Evolutionary conservation across 805 yeast genomes (phyloP).

Genomic region (Debaryomyces prosopidis): DNA sequence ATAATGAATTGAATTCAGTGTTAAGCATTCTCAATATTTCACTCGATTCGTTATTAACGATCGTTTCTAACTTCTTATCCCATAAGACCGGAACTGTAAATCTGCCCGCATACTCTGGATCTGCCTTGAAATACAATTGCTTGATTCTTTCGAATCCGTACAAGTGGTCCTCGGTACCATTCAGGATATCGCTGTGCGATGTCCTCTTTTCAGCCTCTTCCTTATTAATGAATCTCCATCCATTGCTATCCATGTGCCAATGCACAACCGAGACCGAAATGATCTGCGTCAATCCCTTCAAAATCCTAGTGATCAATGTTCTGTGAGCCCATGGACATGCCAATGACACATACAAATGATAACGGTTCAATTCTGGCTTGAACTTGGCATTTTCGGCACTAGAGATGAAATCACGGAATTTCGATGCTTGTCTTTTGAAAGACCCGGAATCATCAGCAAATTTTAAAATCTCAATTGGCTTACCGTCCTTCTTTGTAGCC

Average conservation of each 20-base stretch:
- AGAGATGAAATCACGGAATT: conserved; percentile 68
- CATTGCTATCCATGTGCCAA: conserved; percentile 84
- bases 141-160: conserved; percentile 61
- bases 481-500: conserved; percentile 3
- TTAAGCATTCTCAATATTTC: conserved; percentile 87
- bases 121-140: conserved; percentile 72
- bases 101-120: conserved; percentile 76
- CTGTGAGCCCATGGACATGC: conserved; percentile 99
- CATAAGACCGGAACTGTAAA: conserved; percentile 92
- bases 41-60: conserved; percentile 89
- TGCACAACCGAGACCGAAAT: conserved; percentile 79
- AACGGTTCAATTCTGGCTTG: conserved; percentile 75
- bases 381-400: conserved; percentile 58
- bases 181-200: conserved; percentile 52
- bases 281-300: conserved; percentile 66
- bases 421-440: conserved; percentile 25
- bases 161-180: conserved; percentile 44
- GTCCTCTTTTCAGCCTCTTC: conserved; percentile 47
- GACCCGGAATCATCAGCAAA: conserved; percentile 39
- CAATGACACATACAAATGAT: conserved; percentile 80
- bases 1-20: conserved; percentile 64
- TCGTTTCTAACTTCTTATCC: conserved; percentile 80
- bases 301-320: conserved; percentile 65
- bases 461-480: conserved; percentile 41
- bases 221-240: conserved; percentile 77